phyloP scores from a whole-genome alignment of 2,329 filamentous ascomycete species.

The Boeremia lycopersici region DNA sequence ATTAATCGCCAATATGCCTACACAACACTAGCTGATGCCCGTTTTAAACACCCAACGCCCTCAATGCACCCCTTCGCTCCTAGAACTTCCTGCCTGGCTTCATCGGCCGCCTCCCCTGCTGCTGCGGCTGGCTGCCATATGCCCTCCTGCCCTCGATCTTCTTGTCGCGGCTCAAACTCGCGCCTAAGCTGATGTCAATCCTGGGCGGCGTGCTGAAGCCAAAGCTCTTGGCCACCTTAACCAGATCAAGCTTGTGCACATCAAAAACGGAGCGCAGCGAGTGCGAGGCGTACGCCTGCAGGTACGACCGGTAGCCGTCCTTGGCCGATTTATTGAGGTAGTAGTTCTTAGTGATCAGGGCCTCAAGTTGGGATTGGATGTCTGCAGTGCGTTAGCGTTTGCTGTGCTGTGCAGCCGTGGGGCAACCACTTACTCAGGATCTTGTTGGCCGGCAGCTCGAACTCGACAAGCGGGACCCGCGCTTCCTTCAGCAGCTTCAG shows the following conservation, averaged over 20 bases:
- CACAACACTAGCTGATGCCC: background rate
- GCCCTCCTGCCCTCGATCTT: constrained; percentile 66
- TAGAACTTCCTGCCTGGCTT: constrained; percentile 52
- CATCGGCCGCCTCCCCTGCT: constrained; percentile 59
- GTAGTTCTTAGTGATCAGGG: constrained; percentile 93
- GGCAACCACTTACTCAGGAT: constrained; percentile 60
- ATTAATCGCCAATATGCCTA: no score
- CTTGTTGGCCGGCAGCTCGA: constrained; percentile 91
- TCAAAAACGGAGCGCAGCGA: constrained; percentile 83
- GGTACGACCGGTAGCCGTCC: constrained; percentile 82
- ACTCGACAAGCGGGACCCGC: constrained; percentile 91
- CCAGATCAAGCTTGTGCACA: constrained; percentile 79
- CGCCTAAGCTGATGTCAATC: constrained; percentile 78
- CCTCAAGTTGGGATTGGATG: constrained; percentile 76
- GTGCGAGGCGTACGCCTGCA: constrained; percentile 93
- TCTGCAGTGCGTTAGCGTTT: constrained; percentile 54
- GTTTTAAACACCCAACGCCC: constrained; percentile 22
- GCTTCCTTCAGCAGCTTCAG: constrained; percentile 88
- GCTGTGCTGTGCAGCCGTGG: background rate
- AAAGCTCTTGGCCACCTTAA: constrained; percentile 84
- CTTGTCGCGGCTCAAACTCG: constrained; percentile 77
- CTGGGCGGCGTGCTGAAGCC: constrained; percentile 78
- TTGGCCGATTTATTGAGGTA: constrained; percentile 88
- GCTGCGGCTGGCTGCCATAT: constrained; percentile 80
- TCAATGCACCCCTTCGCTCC: constrained; percentile 8